Percentiles rank a stretch among this genome's conserved stretches.
Conservation (phyloP, 1,284 basidiomycete genomes). For the Exsudoporus floridanus region DNA sequence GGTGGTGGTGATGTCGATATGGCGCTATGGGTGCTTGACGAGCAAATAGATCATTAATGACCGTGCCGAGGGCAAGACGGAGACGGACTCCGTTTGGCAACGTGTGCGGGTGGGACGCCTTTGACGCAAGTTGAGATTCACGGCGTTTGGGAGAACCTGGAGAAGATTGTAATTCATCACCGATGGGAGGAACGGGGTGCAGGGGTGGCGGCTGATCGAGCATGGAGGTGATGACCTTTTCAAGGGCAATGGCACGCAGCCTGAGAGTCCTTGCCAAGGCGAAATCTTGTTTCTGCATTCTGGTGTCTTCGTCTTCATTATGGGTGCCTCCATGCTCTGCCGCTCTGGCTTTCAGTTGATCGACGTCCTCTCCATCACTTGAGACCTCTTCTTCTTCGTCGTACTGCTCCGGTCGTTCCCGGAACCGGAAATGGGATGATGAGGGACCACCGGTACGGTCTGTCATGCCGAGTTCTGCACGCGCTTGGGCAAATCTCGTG, state of each 20-base stretch:
- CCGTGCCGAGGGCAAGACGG: slow-evolving; percentile 64
- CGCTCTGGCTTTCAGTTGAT: slow-evolving; percentile 51
- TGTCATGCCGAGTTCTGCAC: slow-evolving; percentile 79
- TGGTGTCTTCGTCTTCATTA: slow-evolving; percentile 59
- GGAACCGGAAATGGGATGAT: slow-evolving; percentile 54
- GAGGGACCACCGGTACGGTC: slow-evolving; percentile 67
- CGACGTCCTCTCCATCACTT: slow-evolving; percentile 63
- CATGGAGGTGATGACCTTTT: slow-evolving; percentile 78
- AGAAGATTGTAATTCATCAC: slow-evolving; percentile 48
- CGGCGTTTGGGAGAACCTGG: slow-evolving; percentile 49
- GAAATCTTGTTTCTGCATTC: slow-evolving; percentile 57
- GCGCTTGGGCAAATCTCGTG: slow-evolving; percentile 77
- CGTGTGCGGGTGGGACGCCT: slow-evolving; percentile 50
- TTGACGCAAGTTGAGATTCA: slow-evolving; percentile 24
- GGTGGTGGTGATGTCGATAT: slow-evolving; percentile 45
- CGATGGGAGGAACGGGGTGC: slow-evolving; percentile 43
- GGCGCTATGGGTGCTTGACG: slow-evolving; percentile 59
- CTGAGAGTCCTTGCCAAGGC: slow-evolving; percentile 59
- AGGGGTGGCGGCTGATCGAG: slow-evolving; percentile 68
- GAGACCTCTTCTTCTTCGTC: slow-evolving; percentile 66
- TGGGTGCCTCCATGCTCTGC: slow-evolving; percentile 52
- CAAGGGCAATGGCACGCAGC: slow-evolving; percentile 71
- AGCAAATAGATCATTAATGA: slow-evolving; percentile 78
- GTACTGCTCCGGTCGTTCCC: slow-evolving; percentile 68
- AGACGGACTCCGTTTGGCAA: slow-evolving; percentile 80